A percentile compares a stretch with the other conserved stretches of the same genome.
Evolutionary conservation across 495 filamentous ascomycete genomes (phyloP).

Genomic region (Antarctomyces pellizariae): DNA sequence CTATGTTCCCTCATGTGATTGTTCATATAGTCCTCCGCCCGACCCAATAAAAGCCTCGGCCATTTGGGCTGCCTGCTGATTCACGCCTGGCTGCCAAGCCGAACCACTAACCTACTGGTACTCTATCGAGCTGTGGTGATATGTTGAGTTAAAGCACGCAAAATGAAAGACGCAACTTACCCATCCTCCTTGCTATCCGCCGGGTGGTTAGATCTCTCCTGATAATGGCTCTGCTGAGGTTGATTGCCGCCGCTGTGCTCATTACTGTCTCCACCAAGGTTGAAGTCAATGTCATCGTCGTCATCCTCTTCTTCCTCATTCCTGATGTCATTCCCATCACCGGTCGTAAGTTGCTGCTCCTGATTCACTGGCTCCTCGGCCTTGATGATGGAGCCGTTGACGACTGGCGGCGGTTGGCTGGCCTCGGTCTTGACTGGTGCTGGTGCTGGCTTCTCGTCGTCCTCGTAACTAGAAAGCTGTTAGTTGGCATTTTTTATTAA

Average conservation of each 20-base stretch:
- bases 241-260: conserved; percentile 12
- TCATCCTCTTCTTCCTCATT: conserved; percentile 27
- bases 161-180: conserved; percentile 42
- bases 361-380: conserved; percentile 6
- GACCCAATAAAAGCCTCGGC: no score
- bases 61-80: no score
- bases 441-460: conserved; percentile 37
- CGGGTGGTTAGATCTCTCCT: conserved; percentile 28
- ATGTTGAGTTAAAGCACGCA: conserved; percentile 3
- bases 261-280: conserved; percentile 22
- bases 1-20: no score
- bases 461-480: conserved; percentile 46
- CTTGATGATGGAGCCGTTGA: conserved; percentile 9
- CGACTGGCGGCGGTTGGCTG: conserved; percentile 6
- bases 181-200: conserved; percentile 97
- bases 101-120: background rate
- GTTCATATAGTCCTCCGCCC: no score
- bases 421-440: conserved; percentile 15
- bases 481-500: conserved; percentile 1
- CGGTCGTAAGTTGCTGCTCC: conserved; percentile 11
- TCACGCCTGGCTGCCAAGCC: no score
- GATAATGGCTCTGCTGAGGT: background rate
- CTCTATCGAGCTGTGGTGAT: conserved; percentile 3
- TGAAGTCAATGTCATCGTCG: conserved; percentile 40
- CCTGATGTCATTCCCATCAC: conserved; percentile 22